Evolutionary conservation across 2,329 filamentous ascomycete genomes (phyloP), one percentile per base, ranked within the genome.

Genomic region (Epichloe coenophiala): DNA sequence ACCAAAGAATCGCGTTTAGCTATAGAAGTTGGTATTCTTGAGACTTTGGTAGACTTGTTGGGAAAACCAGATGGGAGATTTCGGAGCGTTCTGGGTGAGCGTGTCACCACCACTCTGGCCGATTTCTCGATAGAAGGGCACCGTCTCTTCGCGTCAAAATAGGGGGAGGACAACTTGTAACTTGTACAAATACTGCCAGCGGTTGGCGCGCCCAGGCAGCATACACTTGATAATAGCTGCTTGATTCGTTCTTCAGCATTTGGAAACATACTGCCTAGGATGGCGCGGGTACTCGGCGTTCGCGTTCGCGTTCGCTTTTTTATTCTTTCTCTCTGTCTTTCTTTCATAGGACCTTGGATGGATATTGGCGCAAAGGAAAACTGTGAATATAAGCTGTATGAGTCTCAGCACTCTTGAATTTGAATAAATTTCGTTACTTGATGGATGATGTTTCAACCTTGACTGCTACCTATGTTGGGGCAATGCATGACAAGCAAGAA

Each of bases 1-100:
- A 43, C 80, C 80, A 1, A 83, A 83, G 68, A 64, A 71, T 55
- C 72, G 79, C 52, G 74, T 65, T 53, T 78, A 66, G 47, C 45
- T 35, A 35, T 41, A 4, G 11, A 11, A 17, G 15, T 27, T 27
- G 31, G 12, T 42, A n/a, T 41, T 7, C 6, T 7, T 8, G 31
- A 9, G n/a, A n/a, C 5, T 9, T 23, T n/a, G 47, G 1, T 33
- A 4, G 36, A 48, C n/a, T 37, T 4, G 15, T 12, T 17, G 33
- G 33, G 33, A 43, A 42, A 36, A 36, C 23, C n/a, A 21, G 27
- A 9, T 33, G 6, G 37, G 15, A 15, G 13, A 47, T 31, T 6
- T 27, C 9, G 35, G 21, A 47, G 21, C 36, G 38, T 21, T 15
- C n/a, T 17, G 35, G 42, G 27, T 23, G 13, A 43, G 5, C 5